A percentile compares a stretch with the other conserved stretches of the same genome.
Evolutionary conservation across 495 filamentous ascomycete species (phyloP).

Genomic region (Platismatia glauca): DNA sequence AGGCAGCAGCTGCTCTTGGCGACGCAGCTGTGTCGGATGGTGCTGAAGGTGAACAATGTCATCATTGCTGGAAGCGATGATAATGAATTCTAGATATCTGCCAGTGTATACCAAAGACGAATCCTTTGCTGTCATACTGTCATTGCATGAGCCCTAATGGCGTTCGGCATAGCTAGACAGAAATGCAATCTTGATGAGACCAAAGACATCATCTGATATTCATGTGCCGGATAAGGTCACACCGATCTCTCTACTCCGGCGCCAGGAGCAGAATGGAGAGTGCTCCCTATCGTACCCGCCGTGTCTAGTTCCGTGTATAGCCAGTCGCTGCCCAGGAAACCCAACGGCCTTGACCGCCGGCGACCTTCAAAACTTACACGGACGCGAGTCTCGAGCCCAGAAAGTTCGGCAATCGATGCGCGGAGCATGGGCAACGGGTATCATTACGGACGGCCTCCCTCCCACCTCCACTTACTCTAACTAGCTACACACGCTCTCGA

Average conservation of each 20-base stretch:
- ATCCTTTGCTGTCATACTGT: neutral
- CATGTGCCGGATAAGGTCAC: neutral
- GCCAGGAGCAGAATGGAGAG: neutral
- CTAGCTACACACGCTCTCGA: too few relatives aligned
- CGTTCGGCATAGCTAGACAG: neutral
- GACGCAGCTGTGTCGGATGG: conserved; percentile 97
- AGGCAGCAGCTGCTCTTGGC: conserved; percentile 91
- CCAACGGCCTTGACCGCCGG: too few relatives aligned
- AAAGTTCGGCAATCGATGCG: too few relatives aligned
- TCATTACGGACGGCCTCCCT: too few relatives aligned
- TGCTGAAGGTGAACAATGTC: conserved; percentile 93
- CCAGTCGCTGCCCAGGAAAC: neutral
- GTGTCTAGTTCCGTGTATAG: neutral
- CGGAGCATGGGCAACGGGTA: too few relatives aligned
- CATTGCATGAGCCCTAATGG: neutral
- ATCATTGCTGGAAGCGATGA: conserved; percentile 90
- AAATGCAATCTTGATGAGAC: neutral
- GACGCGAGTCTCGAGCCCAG: too few relatives aligned
- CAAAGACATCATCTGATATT: neutral
- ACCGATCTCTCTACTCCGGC: neutral
- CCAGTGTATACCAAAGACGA: conserved; percentile 3
- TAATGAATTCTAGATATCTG: conserved; percentile 70
- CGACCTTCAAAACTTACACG: too few relatives aligned
- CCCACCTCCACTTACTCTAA: too few relatives aligned
- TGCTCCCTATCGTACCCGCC: neutral